Conservation (phyloP, 495 filamentous ascomycete species). For the Podospora sp. region DNA sequence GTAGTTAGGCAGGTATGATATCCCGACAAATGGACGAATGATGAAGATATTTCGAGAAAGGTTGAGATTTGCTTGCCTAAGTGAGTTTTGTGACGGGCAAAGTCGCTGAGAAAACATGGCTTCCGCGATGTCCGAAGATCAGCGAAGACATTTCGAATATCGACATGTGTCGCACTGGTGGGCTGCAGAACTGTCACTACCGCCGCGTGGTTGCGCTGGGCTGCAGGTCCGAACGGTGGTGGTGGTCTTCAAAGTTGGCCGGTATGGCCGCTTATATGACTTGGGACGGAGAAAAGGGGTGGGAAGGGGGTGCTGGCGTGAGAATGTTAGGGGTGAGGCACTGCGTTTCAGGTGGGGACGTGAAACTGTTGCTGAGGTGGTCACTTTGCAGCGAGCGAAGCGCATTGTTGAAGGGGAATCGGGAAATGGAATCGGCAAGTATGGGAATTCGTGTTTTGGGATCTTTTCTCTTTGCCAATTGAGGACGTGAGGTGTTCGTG, state of each 20-base stretch:
- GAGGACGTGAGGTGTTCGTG: not conserved
- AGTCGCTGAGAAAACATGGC: too few relatives aligned
- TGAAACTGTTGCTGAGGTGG: conserved; percentile 10
- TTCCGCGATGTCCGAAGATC: too few relatives aligned
- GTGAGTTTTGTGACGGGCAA: not conserved
- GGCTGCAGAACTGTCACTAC: too few relatives aligned
- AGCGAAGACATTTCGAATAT: not conserved
- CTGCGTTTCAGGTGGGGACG: conserved; percentile 11
- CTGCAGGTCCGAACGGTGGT: not conserved
- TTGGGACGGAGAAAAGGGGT: not conserved
- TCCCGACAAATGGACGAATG: conserved; percentile 14
- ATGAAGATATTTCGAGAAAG: not conserved
- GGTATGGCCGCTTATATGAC: not conserved
- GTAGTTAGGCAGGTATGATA: conserved; percentile 4
- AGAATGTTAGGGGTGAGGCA: not conserved
- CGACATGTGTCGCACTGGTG: not conserved
- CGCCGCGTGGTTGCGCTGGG: too few relatives aligned
- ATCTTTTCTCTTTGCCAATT: not conserved
- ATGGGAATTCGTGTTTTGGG: not conserved
- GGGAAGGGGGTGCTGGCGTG: not conserved
- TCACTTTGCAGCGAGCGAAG: not conserved
- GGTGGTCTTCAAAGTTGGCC: conserved; percentile 8
- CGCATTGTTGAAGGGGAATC: not conserved
- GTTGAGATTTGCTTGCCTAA: not conserved
- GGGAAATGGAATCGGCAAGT: not conserved